Conservation (phyloP, 2,329 filamentous ascomycete species). For the Verticillium longisporum region DNA sequence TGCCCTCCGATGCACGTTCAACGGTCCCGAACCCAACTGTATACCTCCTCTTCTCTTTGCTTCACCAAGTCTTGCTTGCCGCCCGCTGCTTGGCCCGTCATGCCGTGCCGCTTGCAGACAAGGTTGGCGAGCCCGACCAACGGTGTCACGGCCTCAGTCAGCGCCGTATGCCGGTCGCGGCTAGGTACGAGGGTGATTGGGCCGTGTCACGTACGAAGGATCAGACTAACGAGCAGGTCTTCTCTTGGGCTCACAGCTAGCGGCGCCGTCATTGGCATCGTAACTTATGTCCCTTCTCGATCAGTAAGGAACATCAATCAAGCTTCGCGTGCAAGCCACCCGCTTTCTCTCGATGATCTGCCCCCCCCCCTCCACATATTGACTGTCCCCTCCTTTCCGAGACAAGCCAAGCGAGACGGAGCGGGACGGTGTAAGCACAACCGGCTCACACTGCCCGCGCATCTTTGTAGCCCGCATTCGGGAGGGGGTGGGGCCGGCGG, state of each 20-base stretch:
- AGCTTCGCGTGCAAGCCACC: neutral
- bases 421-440: too few relatives aligned
- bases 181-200: neutral
- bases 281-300: neutral
- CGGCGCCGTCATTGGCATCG: neutral
- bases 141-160: neutral
- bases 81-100: neutral
- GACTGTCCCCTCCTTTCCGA: too few relatives aligned
- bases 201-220: neutral
- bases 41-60: too few relatives aligned
- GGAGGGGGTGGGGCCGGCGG: too few relatives aligned
- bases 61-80: too few relatives aligned
- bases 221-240: neutral
- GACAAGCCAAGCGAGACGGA: too few relatives aligned
- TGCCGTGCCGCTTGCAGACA: neutral
- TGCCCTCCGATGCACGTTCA: neutral
- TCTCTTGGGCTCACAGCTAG: neutral
- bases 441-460: too few relatives aligned
- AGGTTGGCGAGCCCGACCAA: neutral
- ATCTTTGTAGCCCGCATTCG: too few relatives aligned
- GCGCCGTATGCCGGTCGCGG: neutral
- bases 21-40: too few relatives aligned
- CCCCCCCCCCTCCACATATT: too few relatives aligned
- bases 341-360: neutral
- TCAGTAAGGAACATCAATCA: neutral